Evolutionary conservation across 495 filamentous ascomycete genomes (phyloP).

Genomic region (Penicillium macrosclerotiorum): DNA sequence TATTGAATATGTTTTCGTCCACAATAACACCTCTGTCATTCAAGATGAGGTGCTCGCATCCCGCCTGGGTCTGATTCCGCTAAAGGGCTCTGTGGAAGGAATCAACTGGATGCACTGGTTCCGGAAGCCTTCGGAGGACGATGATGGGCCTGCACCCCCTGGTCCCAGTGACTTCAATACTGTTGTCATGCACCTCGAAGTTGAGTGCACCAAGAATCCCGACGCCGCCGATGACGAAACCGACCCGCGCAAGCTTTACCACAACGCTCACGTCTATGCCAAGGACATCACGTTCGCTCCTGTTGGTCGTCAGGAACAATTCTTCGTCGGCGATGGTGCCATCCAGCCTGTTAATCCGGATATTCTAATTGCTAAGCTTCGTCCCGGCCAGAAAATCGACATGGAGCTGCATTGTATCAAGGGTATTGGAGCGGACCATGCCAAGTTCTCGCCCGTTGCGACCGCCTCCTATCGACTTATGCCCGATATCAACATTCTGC

Average conservation of each 20-base stretch:
- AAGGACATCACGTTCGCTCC: conserved; percentile 72
- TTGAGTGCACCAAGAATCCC: conserved; percentile 73
- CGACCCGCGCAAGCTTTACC: conserved; percentile 80
- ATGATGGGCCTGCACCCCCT: conserved; percentile 41
- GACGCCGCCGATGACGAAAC: conserved; percentile 65
- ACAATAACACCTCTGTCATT: conserved; percentile 95
- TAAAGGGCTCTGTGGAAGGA: conserved; percentile 72
- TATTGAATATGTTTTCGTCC: conserved; percentile 85
- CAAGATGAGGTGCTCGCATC: conserved; percentile 94
- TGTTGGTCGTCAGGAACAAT: conserved; percentile 66
- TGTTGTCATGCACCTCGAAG: conserved; percentile 65
- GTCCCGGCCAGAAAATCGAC: conserved; percentile 83
- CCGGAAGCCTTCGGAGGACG: conserved; percentile 56
- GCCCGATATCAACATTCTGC: conserved; percentile 76
- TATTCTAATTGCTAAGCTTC: conserved; percentile 90
- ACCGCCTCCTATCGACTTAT: conserved; percentile 89
- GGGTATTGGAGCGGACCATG: conserved; percentile 90
- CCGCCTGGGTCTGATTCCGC: conserved; percentile 85
- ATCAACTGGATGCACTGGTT: conserved; percentile 79
- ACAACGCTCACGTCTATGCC: conserved; percentile 85
- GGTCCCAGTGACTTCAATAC: conserved; percentile 75
- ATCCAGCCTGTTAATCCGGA: conserved; percentile 82
- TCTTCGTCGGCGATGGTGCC: conserved; percentile 62
- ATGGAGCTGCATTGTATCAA: conserved; percentile 87
- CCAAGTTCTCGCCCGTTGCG: conserved; percentile 96